Evolutionary conservation across 2,329 filamentous ascomycete species (phyloP).

Genomic region (Aspergillus udagawae): DNA sequence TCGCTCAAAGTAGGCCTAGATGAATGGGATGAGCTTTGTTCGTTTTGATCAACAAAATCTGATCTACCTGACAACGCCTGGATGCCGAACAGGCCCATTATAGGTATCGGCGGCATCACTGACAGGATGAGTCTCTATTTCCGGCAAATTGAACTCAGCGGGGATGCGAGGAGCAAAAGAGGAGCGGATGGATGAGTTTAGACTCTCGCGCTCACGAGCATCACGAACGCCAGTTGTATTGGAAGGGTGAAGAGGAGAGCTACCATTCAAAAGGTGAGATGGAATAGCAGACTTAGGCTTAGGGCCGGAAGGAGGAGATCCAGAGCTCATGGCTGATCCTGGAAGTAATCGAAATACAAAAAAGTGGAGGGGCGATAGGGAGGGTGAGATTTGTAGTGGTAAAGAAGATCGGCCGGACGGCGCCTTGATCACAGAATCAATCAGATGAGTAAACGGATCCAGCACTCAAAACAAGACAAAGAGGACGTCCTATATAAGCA

Average conservation of each 20-base stretch:
- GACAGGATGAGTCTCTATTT: conserved; percentile 12
- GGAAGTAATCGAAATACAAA: background rate
- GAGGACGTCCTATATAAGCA: background rate
- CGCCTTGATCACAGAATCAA: background rate
- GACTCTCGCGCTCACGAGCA: conserved; percentile 53
- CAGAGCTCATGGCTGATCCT: conserved; percentile 42
- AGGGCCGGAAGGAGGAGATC: conserved; percentile 36
- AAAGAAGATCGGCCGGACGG: background rate
- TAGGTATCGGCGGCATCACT: conserved; percentile 15
- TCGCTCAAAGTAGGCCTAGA: conserved; percentile 40
- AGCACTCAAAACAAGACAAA: background rate
- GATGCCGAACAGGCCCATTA: conserved; percentile 14
- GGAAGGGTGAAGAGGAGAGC: conserved; percentile 48
- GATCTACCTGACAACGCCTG: conserved; percentile 24
- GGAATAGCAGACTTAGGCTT: conserved; percentile 53
- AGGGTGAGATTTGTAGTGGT: background rate
- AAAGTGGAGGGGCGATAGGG: background rate
- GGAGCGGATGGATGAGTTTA: conserved; percentile 56
- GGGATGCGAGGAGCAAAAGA: conserved; percentile 48
- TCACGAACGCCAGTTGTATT: conserved; percentile 43
- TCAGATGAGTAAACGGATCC: background rate
- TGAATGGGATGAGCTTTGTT: background rate
- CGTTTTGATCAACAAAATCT: background rate
- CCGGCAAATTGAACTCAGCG: conserved; percentile 25
- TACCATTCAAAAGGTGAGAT: conserved; percentile 54